Conservation (phyloP, 1,284 basidiomycete genomes). For the Marasmius fiardii region DNA sequence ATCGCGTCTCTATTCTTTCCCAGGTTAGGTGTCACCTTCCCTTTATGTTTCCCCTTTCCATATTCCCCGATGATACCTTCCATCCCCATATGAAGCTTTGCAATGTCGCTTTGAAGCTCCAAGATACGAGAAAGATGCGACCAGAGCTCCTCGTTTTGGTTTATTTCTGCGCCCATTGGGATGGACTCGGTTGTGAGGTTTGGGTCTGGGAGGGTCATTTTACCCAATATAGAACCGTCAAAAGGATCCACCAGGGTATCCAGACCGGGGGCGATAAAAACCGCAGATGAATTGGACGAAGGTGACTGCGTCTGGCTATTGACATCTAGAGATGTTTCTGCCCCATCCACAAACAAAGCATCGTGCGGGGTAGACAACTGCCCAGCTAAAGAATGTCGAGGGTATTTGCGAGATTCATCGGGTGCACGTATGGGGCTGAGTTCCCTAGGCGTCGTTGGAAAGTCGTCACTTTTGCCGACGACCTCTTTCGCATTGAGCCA, state of each 20-base stretch:
- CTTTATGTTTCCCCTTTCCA: conserved; percentile 30
- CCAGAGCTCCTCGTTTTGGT: conserved; percentile 58
- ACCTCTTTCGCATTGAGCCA: neutral
- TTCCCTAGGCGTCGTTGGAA: neutral
- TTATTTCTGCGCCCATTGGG: conserved; percentile 17
- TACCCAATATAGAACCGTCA: conserved; percentile 41
- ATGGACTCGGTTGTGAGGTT: conserved; percentile 17
- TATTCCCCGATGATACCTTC: conserved; percentile 44
- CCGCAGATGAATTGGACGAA: neutral
- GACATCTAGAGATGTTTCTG: conserved; percentile 14
- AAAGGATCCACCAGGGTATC: conserved; percentile 49
- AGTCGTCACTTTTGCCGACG: neutral
- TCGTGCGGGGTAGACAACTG: conserved; percentile 59
- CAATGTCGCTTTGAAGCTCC: conserved; percentile 66
- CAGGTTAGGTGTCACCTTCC: conserved; percentile 13
- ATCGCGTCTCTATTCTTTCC: conserved; percentile 17
- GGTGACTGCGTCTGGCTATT: neutral
- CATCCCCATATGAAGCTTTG: conserved; percentile 69
- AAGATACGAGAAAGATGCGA: conserved; percentile 59
- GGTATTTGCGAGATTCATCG: conserved; percentile 1
- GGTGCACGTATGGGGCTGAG: neutral
- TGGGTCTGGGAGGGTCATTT: conserved; percentile 26
- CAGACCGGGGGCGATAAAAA: conserved; percentile 2
- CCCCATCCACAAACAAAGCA: conserved; percentile 48
- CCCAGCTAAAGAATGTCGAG: conserved; percentile 8